Evolutionary conservation across 495 filamentous ascomycete species (phyloP), one percentile per base, ranked within the genome.

Genomic region (Cladorrhinum samala): DNA sequence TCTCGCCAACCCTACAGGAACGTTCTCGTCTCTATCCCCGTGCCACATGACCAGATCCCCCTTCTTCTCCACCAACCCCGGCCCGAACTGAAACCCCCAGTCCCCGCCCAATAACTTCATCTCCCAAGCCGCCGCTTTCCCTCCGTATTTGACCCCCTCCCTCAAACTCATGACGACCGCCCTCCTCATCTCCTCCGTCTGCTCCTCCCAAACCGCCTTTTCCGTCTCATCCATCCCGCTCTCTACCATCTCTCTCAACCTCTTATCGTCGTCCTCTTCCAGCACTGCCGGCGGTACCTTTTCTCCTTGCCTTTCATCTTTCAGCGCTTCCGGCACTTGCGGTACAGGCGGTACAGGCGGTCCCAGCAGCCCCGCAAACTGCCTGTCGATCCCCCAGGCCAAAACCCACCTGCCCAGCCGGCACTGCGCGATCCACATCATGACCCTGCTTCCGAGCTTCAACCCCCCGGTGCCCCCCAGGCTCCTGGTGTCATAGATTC

Each of bases 111-210:
- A 17, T 11, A 41, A 16, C 37, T 14, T 50, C 37, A 50, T 40
- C 48, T 50, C 48, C 48, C 48, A 50, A 9, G 48, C 48, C 20
- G 48, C 24, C 2, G 33, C 48, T 14, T n/a, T 21, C 14, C 48
- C 48, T 6, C 48, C 48, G 21, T 50, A 50, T 9, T 8, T 50
- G 6, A 50, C 48, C 6, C 48, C 48, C 18, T 50, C 48, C 23
- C 48, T 38, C 6, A 50, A 19, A 38, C 48, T 37, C 23, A 19
- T 42, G 27, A 50, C 21, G 0, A 50, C 48, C 9, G 48, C 33
- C 21, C 9, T 50, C 27, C 37, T 36, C 24, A 42, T 42, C 13
- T 41, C 21, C 4, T 36, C 36, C 21, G 18, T 42, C 3, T 30
- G 33, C 1, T 20, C 14, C 37, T 50, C 48, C 48, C 48, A 50